Evolutionary conservation across 805 yeast genomes (phyloP).

Genomic region (Hanseniaspora lachancei): DNA sequence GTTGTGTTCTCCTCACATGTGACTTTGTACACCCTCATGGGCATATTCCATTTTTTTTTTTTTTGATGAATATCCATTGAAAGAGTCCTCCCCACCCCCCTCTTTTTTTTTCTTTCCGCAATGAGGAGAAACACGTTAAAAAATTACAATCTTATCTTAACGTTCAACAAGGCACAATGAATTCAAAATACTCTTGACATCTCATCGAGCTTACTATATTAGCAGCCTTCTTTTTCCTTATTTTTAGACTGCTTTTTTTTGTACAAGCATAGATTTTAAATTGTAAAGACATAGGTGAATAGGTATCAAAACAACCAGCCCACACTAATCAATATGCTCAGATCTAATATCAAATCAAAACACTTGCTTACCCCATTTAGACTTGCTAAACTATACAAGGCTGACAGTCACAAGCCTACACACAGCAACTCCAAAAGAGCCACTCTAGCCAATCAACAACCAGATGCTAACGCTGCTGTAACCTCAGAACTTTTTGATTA

Average conservation of each 20-base stretch:
- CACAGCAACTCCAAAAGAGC: slow-evolving; percentile 8
- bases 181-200: too few relatives aligned
- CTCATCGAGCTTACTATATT: too few relatives aligned
- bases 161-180: too few relatives aligned
- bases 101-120: too few relatives aligned
- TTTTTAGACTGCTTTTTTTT: too few relatives aligned
- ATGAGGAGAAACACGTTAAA: neutral
- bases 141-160: neutral
- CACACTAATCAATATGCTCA: neutral
- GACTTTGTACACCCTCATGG: too few relatives aligned
- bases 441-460: slow-evolving; percentile 22
- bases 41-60: too few relatives aligned
- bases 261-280: too few relatives aligned
- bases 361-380: neutral
- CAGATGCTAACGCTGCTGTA: slow-evolving; percentile 64
- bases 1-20: too few relatives aligned
- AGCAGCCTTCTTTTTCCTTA: neutral
- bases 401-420: neutral
- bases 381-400: neutral
- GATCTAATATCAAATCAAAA: neutral
- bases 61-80: too few relatives aligned
- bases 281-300: too few relatives aligned
- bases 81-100: too few relatives aligned
- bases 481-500: slow-evolving; percentile 47
- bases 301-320: neutral